Conservation (phyloP, 2,329 filamentous ascomycete species). For the Anisogramma anomala region DNA sequence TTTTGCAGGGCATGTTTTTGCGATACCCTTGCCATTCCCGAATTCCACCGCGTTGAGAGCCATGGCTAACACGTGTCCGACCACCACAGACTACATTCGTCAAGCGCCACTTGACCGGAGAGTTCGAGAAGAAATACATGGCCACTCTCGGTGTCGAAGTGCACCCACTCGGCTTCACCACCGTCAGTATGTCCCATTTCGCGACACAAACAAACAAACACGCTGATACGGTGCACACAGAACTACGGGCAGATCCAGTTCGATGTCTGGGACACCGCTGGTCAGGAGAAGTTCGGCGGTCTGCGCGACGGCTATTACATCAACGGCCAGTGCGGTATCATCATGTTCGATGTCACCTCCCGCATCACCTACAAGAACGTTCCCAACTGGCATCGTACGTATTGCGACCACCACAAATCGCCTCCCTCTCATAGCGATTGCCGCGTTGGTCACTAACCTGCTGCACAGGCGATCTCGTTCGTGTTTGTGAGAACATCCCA, state of each 20-base stretch:
- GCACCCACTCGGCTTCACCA: constrained; percentile 94
- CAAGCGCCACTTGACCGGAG: constrained; percentile 99
- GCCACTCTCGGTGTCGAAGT: constrained; percentile 99
- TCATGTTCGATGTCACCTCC: constrained; percentile 99
- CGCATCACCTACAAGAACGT: constrained; percentile 99
- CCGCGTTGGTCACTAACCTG: constrained; percentile 17
- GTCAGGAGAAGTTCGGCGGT: constrained; percentile 99
- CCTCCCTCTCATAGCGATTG: too few species aligned
- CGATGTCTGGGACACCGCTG: constrained; percentile 98
- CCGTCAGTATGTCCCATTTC: constrained; percentile 51
- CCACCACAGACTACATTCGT: constrained; percentile 85
- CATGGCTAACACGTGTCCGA: constrained; percentile 15
- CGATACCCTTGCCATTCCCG: too few species aligned
- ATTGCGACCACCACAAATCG: constrained; percentile 1
- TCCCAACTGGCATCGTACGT: constrained; percentile 99
- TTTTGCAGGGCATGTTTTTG: too few species aligned
- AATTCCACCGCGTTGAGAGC: neutral
- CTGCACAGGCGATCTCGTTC: constrained; percentile 77
- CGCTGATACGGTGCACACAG: constrained; percentile 29
- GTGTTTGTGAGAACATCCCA: constrained; percentile 98
- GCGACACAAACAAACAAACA: constrained; percentile 17
- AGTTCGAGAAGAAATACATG: constrained; percentile 99
- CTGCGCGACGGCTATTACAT: constrained; percentile 99
- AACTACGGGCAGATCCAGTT: constrained; percentile 97
- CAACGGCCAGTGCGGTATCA: constrained; percentile 99